Percentiles rank a stretch among this genome's conserved stretches.
phyloP scores from a whole-genome alignment of 2,329 filamentous ascomycete species.

The Ceratocystis variospora region DNA sequence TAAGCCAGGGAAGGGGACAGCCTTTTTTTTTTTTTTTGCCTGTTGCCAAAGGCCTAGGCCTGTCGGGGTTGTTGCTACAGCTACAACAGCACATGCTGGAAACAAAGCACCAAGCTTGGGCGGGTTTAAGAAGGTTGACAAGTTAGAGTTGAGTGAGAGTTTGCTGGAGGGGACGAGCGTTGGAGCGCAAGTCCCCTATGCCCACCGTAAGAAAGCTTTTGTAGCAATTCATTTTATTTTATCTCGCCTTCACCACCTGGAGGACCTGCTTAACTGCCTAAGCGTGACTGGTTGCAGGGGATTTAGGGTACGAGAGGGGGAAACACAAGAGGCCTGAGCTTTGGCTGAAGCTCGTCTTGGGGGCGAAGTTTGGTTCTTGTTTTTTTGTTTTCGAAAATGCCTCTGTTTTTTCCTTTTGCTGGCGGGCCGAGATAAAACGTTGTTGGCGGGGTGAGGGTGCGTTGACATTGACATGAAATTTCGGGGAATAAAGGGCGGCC shows the following conservation, averaged over 20 bases:
- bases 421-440: neutral
- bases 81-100: neutral
- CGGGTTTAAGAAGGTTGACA: neutral
- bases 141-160: neutral
- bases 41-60: neutral
- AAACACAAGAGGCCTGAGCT: conserved; percentile 2
- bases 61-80: neutral
- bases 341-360: neutral
- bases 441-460: neutral
- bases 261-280: too few species aligned
- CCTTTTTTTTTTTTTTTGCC: neutral
- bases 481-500: neutral
- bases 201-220: conserved; percentile 4
- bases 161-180: neutral
- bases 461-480: conserved; percentile 2
- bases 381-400: neutral
- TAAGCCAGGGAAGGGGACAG: neutral
- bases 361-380: neutral
- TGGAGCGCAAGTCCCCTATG: neutral
- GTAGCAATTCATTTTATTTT: neutral
- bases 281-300: neutral
- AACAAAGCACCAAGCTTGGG: neutral
- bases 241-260: neutral
- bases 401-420: neutral
- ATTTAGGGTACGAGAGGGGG: neutral